Percentiles rank a stretch among this genome's conserved stretches.
Conservation (phyloP, 2,329 filamentous ascomycete species). For the Coleophoma cylindrospora region DNA sequence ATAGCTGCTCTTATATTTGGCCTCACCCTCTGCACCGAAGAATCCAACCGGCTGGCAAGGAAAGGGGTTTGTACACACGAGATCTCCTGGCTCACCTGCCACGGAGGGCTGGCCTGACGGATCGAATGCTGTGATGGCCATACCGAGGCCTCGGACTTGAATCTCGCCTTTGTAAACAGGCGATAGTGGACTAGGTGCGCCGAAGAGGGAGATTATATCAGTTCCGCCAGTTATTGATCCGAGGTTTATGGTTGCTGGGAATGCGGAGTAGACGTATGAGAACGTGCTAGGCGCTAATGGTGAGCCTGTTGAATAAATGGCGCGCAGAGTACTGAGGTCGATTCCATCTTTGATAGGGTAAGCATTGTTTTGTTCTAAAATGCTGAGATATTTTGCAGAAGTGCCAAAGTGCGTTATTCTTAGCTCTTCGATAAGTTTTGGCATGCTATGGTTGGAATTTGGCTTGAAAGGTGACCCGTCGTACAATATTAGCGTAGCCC, state of each 20-base stretch:
- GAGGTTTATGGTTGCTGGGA: slow-evolving; percentile 76
- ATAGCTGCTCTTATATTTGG: slow-evolving; percentile 80
- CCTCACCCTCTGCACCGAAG: slow-evolving; percentile 67
- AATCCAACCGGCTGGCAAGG: slow-evolving; percentile 89
- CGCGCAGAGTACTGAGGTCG: slow-evolving; percentile 62
- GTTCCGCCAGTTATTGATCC: slow-evolving; percentile 94
- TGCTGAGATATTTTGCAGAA: slow-evolving; percentile 85
- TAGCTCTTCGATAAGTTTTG: slow-evolving; percentile 73
- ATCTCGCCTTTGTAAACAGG: slow-evolving; percentile 71
- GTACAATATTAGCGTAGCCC: slow-evolving; percentile 81
- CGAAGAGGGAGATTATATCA: slow-evolving; percentile 94
- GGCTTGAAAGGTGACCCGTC: slow-evolving; percentile 88
- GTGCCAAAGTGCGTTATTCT: slow-evolving; percentile 91
- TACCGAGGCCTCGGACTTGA: slow-evolving; percentile 72
- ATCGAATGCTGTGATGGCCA: slow-evolving; percentile 65
- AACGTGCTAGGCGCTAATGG: slow-evolving; percentile 92
- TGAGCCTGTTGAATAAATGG: slow-evolving; percentile 92
- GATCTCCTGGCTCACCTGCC: slow-evolving; percentile 71
- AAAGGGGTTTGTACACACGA: slow-evolving; percentile 83
- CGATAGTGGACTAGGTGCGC: slow-evolving; percentile 72
- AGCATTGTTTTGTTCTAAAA: slow-evolving; percentile 75
- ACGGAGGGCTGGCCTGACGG: slow-evolving; percentile 31
- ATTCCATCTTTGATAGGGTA: slow-evolving; percentile 48
- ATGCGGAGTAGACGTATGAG: slow-evolving; percentile 78
- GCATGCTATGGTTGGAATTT: slow-evolving; percentile 74